Evolutionary conservation across 2,329 filamentous ascomycete genomes (phyloP), one percentile per base, ranked within the genome.

Genomic region (Bipolaris gigantea): DNA sequence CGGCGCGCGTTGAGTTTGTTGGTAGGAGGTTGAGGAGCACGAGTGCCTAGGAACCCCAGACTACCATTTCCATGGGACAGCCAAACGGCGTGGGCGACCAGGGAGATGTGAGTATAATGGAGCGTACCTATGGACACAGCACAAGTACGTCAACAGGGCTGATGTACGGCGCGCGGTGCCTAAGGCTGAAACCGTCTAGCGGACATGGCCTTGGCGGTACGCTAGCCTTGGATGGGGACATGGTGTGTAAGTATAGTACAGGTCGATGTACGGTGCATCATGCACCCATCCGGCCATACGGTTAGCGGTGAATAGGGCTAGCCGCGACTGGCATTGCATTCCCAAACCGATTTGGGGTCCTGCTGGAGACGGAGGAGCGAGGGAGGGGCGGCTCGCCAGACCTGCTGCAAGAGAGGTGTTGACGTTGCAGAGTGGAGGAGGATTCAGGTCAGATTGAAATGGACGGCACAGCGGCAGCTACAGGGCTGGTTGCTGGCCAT

Each of bases 381-480:
- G 10, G 18, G 19, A 15, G 38, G 38, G 45, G 23, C 39, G 43
- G 52, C 57, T 67, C 61, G 65, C 61, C 56, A 62, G 39, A 66
- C 59, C 46, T 66, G 38, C 65, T 66, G 6, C 51, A 53, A 53
- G 44, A 46, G 51, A 41, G 3, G 38, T 19, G 36, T 39, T 42
- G 34, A 44, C 43, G 34, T 15, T 35, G 38, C 25, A 27, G 51
- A 13, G 34, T 45, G 27, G 21, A 35, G 11, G 38, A 21, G 46
- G 40, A 50, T 42, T 41, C 52, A 55, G 47, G 40, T 46, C 21
- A 35, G 47, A 45, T n/a, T 19, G 48, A 25, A 27, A 13, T 25
- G 18, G 34, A 27, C 52, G 30, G 44, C 25, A 32, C 15, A 21
- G 42, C 18, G 27, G 27, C 19, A n/a, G 27, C 10, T 30, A 30